Base-by-base conservation (phyloP, 257 asterid species). In the Mentha longifolia region DNA sequence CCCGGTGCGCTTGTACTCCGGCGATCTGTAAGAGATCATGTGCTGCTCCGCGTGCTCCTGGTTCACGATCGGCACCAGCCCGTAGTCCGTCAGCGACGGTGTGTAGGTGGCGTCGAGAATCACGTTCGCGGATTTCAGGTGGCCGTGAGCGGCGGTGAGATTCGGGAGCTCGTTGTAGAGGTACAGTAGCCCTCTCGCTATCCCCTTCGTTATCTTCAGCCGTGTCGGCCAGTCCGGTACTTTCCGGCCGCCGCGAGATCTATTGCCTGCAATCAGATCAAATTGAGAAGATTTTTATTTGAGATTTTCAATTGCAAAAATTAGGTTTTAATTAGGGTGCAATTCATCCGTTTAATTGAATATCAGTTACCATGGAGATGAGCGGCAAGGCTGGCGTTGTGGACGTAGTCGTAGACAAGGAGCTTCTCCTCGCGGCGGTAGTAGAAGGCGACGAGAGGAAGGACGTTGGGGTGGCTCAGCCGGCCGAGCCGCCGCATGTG, bases 381-480 rank as follows among this genome's bases (percentile, higher is more conserved):
- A 72, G 81, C 84, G 16, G 98, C 96, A 60, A 95, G 68, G 84
- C 95, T 95, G 58, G 57, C 80, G 69, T 86, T 95, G 41, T 78
- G 77, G 0, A 81, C 84, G 62, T 78, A 89, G 64, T 83, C 83
- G 0, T 84, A 69, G 51, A 95, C 85, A 25, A 92, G 56, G n/a
- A 95, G 96, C 78, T 95, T 95, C 87, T 95, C 98, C 70, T 95
- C 99, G 68, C 87, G 92, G 75, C 95, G 79, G 60, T 89, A 95
- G 70, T 89, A 89, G 85, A 78, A 95, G 9, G 94, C 99, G 22
- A 92, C 79, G 35, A 87, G 31, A 0, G 92, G 88, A 65, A 95
- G 95, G 77, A 95, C 78, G 59, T 95, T 92, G 8, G 76, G 79
- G 62, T 95, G 92, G 42, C 39, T 63, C 81, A 95, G 65, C 65